Evolutionary conservation across 1,284 basidiomycete genomes (phyloP), one percentile per base, ranked within the genome.

Genomic region (Flammula alnicola): DNA sequence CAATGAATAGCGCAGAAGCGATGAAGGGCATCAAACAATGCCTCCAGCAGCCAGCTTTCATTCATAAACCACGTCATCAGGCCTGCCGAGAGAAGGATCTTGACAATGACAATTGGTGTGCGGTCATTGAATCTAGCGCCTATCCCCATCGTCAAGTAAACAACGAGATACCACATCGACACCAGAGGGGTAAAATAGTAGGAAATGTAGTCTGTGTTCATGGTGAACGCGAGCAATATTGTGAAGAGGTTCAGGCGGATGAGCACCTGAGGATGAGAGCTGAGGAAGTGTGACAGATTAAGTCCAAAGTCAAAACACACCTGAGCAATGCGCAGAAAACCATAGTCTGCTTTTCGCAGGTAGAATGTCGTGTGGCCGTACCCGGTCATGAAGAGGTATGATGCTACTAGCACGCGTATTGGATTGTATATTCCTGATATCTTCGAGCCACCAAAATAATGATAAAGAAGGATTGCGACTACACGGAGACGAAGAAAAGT

Each of bases 371-470:
- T 83, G 59, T 88, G 86, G 10, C 87, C 87, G 63, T 88, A 89
- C 31, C 87, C 87, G 10, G 84, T 84, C 83, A 87, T 86, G 63
- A 86, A 94, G 14, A 96, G 77, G 68, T 95, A 96, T 1, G 90
- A 79, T 14, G 93, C 91, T 17, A 95, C 93, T 31, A 95, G 75
- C 8, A 92, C 87, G 32, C 93, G 84, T 44, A 95, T 85, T 14
- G 89, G 88, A 65, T 95, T 95, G 72, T 95, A 95, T 52, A 95
- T 93, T 16, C 91, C 91, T 9, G 89, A 88, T 49, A 93, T 79
- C 67, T 91, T 91, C 29, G 91, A 94, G 14, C 88, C 93, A 20
- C 89, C 90, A 44, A 88, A 73, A 66, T 94, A 94, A 70, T 95
- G 93, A 64, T 95, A 95, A 58, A 95, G 85, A 20, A 95, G 77